Percentiles rank a stretch among this genome's conserved stretches.
These are phyloP conservation scores for Triglochin maritima DNA, from an alignment of 106 monocot species.

Conservation along the genomic window DNA sequence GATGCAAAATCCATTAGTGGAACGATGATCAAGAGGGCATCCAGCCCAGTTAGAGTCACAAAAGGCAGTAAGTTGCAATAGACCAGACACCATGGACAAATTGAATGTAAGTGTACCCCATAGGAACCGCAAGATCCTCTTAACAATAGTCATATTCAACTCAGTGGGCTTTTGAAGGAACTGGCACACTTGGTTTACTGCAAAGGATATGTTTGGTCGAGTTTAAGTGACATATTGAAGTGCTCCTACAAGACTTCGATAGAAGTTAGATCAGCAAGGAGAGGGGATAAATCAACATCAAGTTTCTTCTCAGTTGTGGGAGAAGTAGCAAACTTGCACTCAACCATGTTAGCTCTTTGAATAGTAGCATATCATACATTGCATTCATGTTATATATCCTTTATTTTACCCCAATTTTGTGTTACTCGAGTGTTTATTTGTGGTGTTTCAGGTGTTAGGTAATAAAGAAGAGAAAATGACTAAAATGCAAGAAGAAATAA, in stretches of 20 bases:
- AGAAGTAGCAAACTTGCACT: neutral
- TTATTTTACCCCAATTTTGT: too few relatives aligned
- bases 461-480: too few relatives aligned
- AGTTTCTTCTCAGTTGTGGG: neutral
- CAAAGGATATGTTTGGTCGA: neutral
- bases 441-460: too few relatives aligned
- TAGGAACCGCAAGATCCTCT: neutral
- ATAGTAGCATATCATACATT: too few relatives aligned
- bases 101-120: neutral
- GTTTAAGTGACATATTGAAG: neutral
- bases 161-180: neutral
- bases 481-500: too few relatives aligned
- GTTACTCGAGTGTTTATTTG: too few relatives aligned
- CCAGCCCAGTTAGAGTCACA: neutral
- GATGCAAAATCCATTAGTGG: constrained; percentile 1
- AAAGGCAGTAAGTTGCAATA: neutral
- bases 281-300: too few relatives aligned
- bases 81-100: too few relatives aligned
- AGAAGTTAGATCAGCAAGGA: too few relatives aligned
- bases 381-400: too few relatives aligned
- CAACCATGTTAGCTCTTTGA: neutral
- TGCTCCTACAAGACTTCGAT: neutral
- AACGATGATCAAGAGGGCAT: neutral
- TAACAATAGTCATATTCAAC: neutral
- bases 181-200: neutral